Evolutionary conservation across 805 yeast species (phyloP), one percentile per base, ranked within the genome.

Genomic region (Saccharomyces jurei): DNA sequence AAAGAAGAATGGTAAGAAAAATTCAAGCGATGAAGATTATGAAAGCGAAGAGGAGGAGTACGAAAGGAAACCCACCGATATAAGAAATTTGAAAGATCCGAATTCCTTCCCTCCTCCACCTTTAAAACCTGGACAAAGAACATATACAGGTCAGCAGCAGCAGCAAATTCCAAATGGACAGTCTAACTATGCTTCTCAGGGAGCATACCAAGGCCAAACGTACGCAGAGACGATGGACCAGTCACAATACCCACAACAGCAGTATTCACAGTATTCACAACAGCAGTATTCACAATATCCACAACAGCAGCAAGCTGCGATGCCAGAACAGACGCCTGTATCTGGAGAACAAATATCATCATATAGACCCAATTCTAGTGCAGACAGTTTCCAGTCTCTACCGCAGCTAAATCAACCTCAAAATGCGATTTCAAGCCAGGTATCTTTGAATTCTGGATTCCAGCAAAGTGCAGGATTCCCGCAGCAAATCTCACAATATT

Each of bases 61-160:
- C 49, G 41, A 30, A 10, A 44, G 31, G 10, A 31, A 50, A 14
- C 46, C 60, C 3, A 31, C 53, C 4, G 25, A 50, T 3, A 17
- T 52, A 41, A 52, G 54, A 17, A 51, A 58, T n/a, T 46, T 61
- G 22, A 46, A 50, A 29, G 59, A 62, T 52, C 64, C 64, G 9
- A 41, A 27, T 2, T 41, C 41, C 4, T 66, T 73, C 30, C 74
- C 76, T 5, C 72, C 77, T 1, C 77, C 77, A 9, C 77, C 77
- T 6, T 53, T 72, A 52, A 68, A 63, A 50, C 68, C 75, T 2
- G 76, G 75, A 14, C 76, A 73, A 54, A 56, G 49, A 36, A 72
- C 70, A 53, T 69, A 69, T 52, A 60, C 59, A 46, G 47, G 32
- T 14, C 41, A 27, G 31, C 55, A 46, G 13, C 27, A 30, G 9